These are phyloP conservation scores for Gnomoniopsis sp. DNA, from an alignment of 2,329 filamentous ascomycete genomes.

Conservation along the genomic window DNA sequence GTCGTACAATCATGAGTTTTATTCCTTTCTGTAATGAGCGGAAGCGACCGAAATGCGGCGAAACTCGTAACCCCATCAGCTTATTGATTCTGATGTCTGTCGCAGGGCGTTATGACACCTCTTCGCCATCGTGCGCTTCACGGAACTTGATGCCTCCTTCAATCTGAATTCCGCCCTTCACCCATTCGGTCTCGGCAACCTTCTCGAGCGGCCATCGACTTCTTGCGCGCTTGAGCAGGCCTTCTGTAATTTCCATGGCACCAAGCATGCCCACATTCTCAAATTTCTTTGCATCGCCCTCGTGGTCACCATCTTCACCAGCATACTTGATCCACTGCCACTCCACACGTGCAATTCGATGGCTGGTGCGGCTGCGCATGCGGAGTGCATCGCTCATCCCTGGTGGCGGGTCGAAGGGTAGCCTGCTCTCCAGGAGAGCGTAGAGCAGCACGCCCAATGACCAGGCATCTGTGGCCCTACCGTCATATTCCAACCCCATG, in stretches of 20 bases:
- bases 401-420: conserved; percentile 89
- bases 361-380: conserved; percentile 77
- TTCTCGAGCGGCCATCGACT: conserved; percentile 73
- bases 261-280: conserved; percentile 65
- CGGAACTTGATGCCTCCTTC: conserved; percentile 58
- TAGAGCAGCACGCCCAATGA: conserved; percentile 91
- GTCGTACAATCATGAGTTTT: background rate
- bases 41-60: background rate
- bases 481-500: conserved; percentile 92
- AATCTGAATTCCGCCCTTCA: conserved; percentile 68
- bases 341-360: conserved; percentile 92
- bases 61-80: background rate
- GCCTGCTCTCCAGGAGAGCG: conserved; percentile 83
- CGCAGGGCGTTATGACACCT: conserved; percentile 36
- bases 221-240: conserved; percentile 75
- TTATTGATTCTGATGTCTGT: background rate
- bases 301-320: conserved; percentile 82
- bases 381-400: conserved; percentile 72
- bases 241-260: conserved; percentile 79
- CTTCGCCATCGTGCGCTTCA: conserved; percentile 56
- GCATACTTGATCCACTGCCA: conserved; percentile 92
- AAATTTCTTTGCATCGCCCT: conserved; percentile 59
- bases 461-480: conserved; percentile 89
- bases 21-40: background rate
- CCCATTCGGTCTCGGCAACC: conserved; percentile 72